A percentile compares a stretch with the other conserved stretches of the same genome.
phyloP scores from a whole-genome alignment of 257 asterid genomes.

The Verbena officinalis region DNA sequence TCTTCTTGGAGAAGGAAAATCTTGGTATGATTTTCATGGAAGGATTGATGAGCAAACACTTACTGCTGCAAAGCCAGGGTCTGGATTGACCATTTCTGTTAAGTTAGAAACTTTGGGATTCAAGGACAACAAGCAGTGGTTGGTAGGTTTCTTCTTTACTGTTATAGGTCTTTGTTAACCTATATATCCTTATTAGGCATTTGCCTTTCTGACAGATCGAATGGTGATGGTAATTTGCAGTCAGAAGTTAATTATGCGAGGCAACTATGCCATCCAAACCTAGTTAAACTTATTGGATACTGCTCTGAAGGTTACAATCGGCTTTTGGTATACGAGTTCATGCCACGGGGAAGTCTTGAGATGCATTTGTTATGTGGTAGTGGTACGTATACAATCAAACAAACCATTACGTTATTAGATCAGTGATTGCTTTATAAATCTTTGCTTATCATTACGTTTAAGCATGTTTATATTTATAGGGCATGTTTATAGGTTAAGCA shows the following conservation, averaged over 20 bases:
- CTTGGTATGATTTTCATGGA: not conserved
- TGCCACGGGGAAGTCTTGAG: not conserved
- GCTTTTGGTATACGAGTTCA: not conserved
- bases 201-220: too few relatives aligned
- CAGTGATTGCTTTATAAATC: not conserved
- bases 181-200: not conserved
- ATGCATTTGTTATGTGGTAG: not conserved
- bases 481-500: too few relatives aligned
- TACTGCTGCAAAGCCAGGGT: not conserved
- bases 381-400: not conserved
- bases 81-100: too few relatives aligned
- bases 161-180: not conserved
- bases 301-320: not conserved
- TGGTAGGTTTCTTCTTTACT: not conserved
- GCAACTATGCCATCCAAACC: not conserved
- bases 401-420: too few relatives aligned
- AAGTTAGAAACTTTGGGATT: too few relatives aligned
- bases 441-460: not conserved
- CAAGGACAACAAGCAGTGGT: not conserved
- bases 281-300: not conserved
- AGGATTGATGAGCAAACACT: not conserved
- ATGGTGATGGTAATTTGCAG: too few relatives aligned
- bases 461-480: too few relatives aligned
- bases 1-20: not conserved
- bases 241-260: constrained; percentile 8